These are phyloP conservation scores for Cryptosporidium parvum DNA, from an alignment of 169 alveolate genomes.

Conservation along the genomic window DNA sequence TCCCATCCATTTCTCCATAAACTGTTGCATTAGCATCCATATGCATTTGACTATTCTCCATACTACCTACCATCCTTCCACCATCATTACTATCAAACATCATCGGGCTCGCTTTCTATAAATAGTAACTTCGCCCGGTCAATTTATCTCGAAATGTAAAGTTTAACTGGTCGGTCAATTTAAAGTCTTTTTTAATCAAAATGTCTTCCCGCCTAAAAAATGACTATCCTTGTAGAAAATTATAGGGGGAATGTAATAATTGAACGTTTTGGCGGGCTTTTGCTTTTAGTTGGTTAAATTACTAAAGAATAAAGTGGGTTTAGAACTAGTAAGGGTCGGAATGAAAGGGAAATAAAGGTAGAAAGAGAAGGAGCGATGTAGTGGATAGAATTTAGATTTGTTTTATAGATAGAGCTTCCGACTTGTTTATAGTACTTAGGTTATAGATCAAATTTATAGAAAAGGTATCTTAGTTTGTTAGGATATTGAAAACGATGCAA, in stretches of 20 bases:
- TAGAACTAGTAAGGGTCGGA: not conserved
- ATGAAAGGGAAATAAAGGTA: not conserved
- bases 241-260: not conserved
- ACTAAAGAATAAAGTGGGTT: not conserved
- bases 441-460: no score
- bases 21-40: not conserved
- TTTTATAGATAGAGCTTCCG: no score
- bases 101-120: not conserved
- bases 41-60: conserved; percentile 2
- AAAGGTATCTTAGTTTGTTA: not conserved
- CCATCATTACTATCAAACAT: conserved; percentile 13
- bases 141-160: conserved; percentile 22
- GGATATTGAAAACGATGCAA: not conserved
- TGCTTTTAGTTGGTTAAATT: not conserved
- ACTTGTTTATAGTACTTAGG: not conserved
- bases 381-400: not conserved
- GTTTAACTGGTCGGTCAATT: not conserved
- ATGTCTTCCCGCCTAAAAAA: not conserved
- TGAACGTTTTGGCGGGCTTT: not conserved
- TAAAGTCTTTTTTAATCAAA: not conserved
- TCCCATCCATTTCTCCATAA: conserved; percentile 1
- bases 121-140: not conserved
- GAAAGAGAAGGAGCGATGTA: not conserved
- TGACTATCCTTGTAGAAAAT: not conserved
- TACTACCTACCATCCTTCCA: not conserved